Conservation (phyloP, 2,329 filamentous ascomycete genomes). For the Diaporthe sp. region DNA sequence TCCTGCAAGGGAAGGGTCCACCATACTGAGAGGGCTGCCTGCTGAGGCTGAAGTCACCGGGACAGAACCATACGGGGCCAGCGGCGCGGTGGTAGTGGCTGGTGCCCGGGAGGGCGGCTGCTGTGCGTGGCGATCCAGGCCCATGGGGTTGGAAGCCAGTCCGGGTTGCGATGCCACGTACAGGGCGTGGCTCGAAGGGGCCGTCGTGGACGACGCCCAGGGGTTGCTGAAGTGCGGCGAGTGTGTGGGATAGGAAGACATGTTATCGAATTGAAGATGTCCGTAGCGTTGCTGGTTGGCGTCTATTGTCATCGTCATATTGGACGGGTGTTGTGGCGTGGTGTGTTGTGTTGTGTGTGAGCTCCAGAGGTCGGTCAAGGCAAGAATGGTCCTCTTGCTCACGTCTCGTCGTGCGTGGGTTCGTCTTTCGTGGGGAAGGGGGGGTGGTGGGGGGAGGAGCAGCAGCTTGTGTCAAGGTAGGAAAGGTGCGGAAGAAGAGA, state of each 20-base stretch:
- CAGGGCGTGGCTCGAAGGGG: constrained; percentile 70
- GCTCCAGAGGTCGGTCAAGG: constrained; percentile 40
- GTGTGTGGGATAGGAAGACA: constrained; percentile 76
- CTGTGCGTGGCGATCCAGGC: constrained; percentile 68
- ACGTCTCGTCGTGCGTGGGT: constrained; percentile 42
- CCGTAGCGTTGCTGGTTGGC: constrained; percentile 86
- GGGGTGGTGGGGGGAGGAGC: background rate
- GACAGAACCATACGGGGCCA: constrained; percentile 80
- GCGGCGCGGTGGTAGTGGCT: constrained; percentile 69
- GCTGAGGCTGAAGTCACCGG: constrained; percentile 81
- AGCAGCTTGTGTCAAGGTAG: constrained; percentile 35
- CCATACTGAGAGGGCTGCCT: constrained; percentile 74
- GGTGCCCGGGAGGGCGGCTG: constrained; percentile 59
- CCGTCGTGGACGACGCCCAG: constrained; percentile 76
- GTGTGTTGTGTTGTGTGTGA: constrained; percentile 36
- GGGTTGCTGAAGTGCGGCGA: constrained; percentile 89
- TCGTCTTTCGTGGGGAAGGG: constrained; percentile 37
- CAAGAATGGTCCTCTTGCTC: constrained; percentile 42
- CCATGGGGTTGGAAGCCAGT: constrained; percentile 70
- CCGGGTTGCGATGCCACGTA: constrained; percentile 67
- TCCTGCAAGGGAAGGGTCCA: constrained; percentile 68
- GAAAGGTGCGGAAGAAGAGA: constrained; percentile 24
- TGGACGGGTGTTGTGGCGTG: constrained; percentile 50
- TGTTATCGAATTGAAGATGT: constrained; percentile 83
- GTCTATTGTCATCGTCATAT: constrained; percentile 97